Evolutionary conservation across 2,329 filamentous ascomycete species (phyloP).

Genomic region (Penicillium sp.): DNA sequence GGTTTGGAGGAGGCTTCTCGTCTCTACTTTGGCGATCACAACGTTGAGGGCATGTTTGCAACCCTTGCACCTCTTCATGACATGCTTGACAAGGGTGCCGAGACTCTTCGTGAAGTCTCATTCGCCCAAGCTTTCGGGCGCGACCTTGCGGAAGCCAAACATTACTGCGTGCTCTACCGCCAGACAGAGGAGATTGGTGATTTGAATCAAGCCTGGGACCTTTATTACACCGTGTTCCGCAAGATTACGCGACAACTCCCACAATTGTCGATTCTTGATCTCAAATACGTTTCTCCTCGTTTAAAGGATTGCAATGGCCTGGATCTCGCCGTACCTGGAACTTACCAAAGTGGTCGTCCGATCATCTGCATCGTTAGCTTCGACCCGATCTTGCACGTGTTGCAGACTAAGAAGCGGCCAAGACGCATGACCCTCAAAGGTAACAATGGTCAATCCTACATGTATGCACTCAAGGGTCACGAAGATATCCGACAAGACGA

Average conservation of each 20-base stretch:
- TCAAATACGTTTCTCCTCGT: constrained; percentile 96
- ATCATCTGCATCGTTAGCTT: constrained; percentile 87
- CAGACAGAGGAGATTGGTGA: constrained; percentile 88
- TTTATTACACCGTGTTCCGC: constrained; percentile 98
- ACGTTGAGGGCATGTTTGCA: constrained; percentile 96
- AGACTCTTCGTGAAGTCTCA: constrained; percentile 92
- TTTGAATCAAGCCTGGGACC: constrained; percentile 96
- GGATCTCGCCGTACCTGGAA: constrained; percentile 93
- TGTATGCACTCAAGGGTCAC: constrained; percentile 95
- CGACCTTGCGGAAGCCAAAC: constrained; percentile 89
- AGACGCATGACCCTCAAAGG: constrained; percentile 85
- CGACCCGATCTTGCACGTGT: constrained; percentile 85
- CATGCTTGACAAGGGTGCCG: constrained; percentile 84
- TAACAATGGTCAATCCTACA: constrained; percentile 84
- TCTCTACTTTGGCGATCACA: constrained; percentile 95
- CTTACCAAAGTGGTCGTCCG: constrained; percentile 77
- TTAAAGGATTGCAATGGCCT: constrained; percentile 82
- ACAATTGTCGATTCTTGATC: constrained; percentile 86
- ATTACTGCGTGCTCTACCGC: constrained; percentile 93
- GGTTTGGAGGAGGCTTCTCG: constrained; percentile 94
- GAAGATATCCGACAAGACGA: constrained; percentile 99
- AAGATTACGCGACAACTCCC: constrained; percentile 92
- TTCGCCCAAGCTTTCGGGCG: constrained; percentile 97
- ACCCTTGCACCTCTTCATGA: constrained; percentile 89
- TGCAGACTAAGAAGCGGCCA: constrained; percentile 95